Percentiles rank a stretch among this genome's conserved stretches.
Conservation (phyloP, 768 basidiomycete species). For the Steccherinum ochraceum region DNA sequence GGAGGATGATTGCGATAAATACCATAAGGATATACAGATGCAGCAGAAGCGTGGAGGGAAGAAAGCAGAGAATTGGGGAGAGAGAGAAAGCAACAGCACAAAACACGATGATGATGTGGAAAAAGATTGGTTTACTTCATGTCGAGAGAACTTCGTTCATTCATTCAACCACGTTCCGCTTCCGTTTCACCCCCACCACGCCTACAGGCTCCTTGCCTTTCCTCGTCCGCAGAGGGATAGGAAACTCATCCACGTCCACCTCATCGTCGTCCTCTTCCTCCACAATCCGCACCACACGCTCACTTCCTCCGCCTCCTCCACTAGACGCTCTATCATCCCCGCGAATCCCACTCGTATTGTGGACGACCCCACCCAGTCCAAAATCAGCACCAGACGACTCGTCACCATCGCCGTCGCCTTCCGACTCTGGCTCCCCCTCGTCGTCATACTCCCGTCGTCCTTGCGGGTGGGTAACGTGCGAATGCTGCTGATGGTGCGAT, state of each 20-base stretch:
- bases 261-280: constrained; percentile 18
- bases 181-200: constrained; percentile 49
- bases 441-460: constrained; percentile 60
- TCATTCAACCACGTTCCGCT: constrained; percentile 40
- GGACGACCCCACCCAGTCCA: constrained; percentile 33
- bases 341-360: constrained; percentile 59
- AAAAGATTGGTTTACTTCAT: too few species aligned
- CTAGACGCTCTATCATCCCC: constrained; percentile 1
- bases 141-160: too few species aligned
- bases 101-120: too few species aligned
- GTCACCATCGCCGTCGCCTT: too few species aligned
- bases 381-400: constrained; percentile 30
- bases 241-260: constrained; percentile 66
- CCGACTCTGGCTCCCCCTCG: constrained; percentile 49
- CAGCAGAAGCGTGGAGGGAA: too few species aligned
- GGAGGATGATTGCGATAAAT: too few species aligned
- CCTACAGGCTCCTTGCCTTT: constrained; percentile 50
- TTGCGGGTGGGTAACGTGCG: too few species aligned
- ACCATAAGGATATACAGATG: constrained; percentile 16
- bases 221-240: constrained; percentile 63
- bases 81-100: too few species aligned
- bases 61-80: too few species aligned
- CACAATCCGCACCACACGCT: constrained; percentile 10
- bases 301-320: constrained; percentile 5
- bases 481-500: constrained; percentile 72